These are phyloP conservation scores for Termitomyces sp. DNA, from an alignment of 768 basidiomycete species.

Conservation along the genomic window DNA sequence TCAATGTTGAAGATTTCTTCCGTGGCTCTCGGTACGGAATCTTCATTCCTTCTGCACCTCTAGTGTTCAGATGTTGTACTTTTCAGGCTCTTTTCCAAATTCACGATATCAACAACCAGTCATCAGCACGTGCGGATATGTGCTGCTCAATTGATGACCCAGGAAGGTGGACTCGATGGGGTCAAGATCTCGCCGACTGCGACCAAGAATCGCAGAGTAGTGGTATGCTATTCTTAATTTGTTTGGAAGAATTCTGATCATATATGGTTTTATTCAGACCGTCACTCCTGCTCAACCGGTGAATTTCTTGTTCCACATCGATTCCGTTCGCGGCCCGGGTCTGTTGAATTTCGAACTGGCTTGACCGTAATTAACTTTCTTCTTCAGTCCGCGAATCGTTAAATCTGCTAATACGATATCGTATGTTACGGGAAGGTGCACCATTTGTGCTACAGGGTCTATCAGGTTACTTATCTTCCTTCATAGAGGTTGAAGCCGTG, in stretches of 20 bases:
- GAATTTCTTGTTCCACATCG: slow-evolving; percentile 79
- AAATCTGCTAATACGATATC: slow-evolving; percentile 65
- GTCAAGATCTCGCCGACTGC: slow-evolving; percentile 51
- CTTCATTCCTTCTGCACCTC: neutral
- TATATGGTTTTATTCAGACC: slow-evolving; percentile 41
- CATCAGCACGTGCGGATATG: slow-evolving; percentile 76
- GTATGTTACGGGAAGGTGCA: slow-evolving; percentile 79
- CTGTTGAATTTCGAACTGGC: slow-evolving; percentile 7
- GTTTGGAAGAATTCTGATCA: neutral
- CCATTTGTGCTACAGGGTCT: neutral
- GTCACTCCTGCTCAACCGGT: slow-evolving; percentile 73
- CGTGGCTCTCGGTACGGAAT: slow-evolving; percentile 69
- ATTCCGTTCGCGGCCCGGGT: slow-evolving; percentile 63
- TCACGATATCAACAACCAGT: slow-evolving; percentile 81
- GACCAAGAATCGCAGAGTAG: slow-evolving; percentile 40
- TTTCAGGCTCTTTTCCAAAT: slow-evolving; percentile 81
- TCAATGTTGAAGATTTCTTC: slow-evolving; percentile 97
- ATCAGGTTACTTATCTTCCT: neutral
- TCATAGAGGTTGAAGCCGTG: slow-evolving; percentile 65
- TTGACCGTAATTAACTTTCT: neutral
- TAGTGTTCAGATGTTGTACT: neutral
- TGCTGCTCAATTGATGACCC: slow-evolving; percentile 51
- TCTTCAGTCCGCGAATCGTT: slow-evolving; percentile 58
- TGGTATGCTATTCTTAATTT: slow-evolving; percentile 32
- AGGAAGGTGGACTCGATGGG: slow-evolving; percentile 39